Evolutionary conservation across 805 yeast species (phyloP).

Genomic region (Dipodascus geniculatus): DNA sequence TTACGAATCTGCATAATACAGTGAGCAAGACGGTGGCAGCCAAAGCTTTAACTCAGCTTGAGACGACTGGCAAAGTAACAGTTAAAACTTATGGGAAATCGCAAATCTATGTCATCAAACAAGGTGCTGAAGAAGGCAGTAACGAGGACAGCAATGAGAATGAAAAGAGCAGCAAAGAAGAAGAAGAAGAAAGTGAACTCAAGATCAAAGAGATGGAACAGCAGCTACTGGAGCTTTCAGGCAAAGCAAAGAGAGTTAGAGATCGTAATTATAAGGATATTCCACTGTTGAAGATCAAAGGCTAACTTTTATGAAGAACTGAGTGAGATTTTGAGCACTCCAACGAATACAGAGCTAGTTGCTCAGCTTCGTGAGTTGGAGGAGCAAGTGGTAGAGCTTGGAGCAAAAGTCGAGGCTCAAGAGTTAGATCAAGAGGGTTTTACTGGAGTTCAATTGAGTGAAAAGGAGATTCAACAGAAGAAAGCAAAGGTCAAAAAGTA

Average conservation of each 20-base stretch:
- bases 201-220: not conserved
- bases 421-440: not conserved
- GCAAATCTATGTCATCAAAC: constrained; percentile 5
- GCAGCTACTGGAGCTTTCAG: not conserved
- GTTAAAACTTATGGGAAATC: constrained; percentile 7
- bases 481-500: not conserved
- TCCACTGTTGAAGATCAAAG: too few species aligned
- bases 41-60: constrained; percentile 4
- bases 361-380: not conserved
- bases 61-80: constrained; percentile 2
- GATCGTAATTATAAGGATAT: not conserved
- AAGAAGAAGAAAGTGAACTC: not conserved
- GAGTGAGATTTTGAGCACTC: not conserved
- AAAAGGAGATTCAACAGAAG: not conserved
- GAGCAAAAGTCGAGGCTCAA: not conserved
- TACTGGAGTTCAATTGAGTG: not conserved
- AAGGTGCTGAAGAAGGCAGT: not conserved
- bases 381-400: not conserved
- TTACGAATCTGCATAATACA: constrained; percentile 5
- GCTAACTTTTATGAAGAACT: not conserved
- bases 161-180: too few species aligned
- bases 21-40: constrained; percentile 3
- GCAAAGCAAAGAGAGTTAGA: not conserved
- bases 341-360: not conserved
- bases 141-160: not conserved